A percentile compares a stretch with the other conserved stretches of the same genome.
phyloP scores from a whole-genome alignment of 352 stramenopile genomes.

The Aphanomyces cochlioides region DNA sequence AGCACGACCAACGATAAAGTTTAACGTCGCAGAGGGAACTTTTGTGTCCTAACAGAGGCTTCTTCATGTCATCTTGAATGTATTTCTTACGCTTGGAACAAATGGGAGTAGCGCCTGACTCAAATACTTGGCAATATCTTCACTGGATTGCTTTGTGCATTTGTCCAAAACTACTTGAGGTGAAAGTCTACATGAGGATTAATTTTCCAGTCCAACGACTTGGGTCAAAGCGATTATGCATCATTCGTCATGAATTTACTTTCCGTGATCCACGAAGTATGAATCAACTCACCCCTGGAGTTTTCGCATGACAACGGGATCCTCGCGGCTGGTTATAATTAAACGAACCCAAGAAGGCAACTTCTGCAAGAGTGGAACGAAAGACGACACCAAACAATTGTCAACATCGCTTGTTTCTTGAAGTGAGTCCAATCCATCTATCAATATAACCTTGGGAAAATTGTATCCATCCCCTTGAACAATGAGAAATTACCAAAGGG shows the following conservation, averaged over 20 bases:
- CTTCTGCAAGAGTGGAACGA: constrained; percentile 47
- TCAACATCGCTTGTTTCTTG: constrained; percentile 32
- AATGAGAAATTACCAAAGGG: constrained; percentile 15
- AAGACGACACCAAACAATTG: constrained; percentile 57
- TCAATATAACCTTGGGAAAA: constrained; percentile 46
- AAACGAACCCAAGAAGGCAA: constrained; percentile 66
- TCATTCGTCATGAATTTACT: background rate
- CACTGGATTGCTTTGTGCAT: constrained; percentile 8
- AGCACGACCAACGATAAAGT: constrained; percentile 18
- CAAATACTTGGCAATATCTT: constrained; percentile 24
- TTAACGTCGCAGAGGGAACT: constrained; percentile 5
- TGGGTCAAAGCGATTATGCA: background rate
- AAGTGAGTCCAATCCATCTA: constrained; percentile 56
- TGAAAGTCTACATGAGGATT: background rate
- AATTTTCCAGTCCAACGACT: background rate
- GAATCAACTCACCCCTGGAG: constrained; percentile 48
- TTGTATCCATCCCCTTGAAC: background rate
- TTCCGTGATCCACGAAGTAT: background rate
- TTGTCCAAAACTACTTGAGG: constrained; percentile 28
- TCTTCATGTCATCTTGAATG: background rate
- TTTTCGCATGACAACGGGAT: constrained; percentile 52
- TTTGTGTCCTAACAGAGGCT: background rate
- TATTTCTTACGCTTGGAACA: constrained; percentile 12
- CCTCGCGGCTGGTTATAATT: constrained; percentile 60
- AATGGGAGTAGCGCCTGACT: background rate